A percentile compares a stretch with the other conserved stretches of the same genome.
These are phyloP conservation scores for Diddensiella santjacobensis DNA, from an alignment of 805 yeast species.

Conservation along the genomic window DNA sequence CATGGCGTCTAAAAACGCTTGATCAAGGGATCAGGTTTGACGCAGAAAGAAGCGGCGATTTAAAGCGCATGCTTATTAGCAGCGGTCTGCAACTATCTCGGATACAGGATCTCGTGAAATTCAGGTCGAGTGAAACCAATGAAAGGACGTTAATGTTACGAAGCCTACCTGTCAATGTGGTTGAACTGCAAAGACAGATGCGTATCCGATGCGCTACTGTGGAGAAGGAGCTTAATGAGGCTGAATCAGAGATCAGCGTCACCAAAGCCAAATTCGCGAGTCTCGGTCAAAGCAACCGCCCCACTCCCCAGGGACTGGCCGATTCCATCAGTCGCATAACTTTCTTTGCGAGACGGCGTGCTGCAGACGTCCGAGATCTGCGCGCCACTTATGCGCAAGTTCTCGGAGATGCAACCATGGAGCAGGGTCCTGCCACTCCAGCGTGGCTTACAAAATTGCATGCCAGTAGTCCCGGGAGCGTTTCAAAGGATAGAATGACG, in stretches of 20 bases:
- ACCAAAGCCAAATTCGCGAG: slow-evolving; percentile 15
- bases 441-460: background rate
- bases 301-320: slow-evolving; percentile 16
- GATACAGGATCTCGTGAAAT: slow-evolving; percentile 15
- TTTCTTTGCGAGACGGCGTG: slow-evolving; percentile 7
- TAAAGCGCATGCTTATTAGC: slow-evolving; percentile 12
- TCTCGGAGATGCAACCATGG: background rate
- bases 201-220: slow-evolving; percentile 8
- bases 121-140: slow-evolving; percentile 10
- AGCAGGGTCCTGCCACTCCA: background rate
- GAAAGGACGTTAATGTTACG: slow-evolving; percentile 15
- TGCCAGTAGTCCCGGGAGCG: background rate
- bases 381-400: background rate
- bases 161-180: slow-evolving; percentile 20
- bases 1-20: background rate
- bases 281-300: background rate
- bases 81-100: slow-evolving; percentile 13
- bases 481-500: background rate
- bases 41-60: slow-evolving; percentile 3
- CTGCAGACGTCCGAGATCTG: slow-evolving; percentile 4
- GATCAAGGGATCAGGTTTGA: background rate
- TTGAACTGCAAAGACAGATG: slow-evolving; percentile 20
- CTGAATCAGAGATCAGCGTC: slow-evolving; percentile 17
- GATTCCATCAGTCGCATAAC: slow-evolving; percentile 16
- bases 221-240: slow-evolving; percentile 11